Evolutionary conservation across 345 rosid genomes (phyloP).

Genomic region (Bruguiera sexangula): DNA sequence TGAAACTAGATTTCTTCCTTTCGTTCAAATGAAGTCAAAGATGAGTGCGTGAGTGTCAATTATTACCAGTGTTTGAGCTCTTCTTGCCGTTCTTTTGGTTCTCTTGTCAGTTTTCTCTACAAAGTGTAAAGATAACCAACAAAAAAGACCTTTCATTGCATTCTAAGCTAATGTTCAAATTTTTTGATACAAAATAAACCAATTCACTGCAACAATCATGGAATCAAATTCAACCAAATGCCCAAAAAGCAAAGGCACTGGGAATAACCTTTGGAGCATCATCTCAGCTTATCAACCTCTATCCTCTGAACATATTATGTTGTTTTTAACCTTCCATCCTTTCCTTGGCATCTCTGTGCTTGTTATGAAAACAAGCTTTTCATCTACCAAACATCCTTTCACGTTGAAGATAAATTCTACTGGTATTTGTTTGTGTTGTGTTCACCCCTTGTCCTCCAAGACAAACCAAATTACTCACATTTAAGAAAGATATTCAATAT

Average conservation of each 20-base stretch:
- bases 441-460: conserved; percentile 79
- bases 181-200: no score
- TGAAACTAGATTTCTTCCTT: background rate
- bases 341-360: conserved; percentile 80
- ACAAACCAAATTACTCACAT: conserved; percentile 17
- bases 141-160: background rate
- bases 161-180: no score
- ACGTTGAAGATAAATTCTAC: conserved; percentile 95
- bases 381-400: conserved; percentile 94
- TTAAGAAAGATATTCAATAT: conserved; percentile 8
- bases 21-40: background rate
- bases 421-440: conserved; percentile 91
- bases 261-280: conserved; percentile 81
- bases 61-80: conserved; percentile 43
- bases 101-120: conserved; percentile 96
- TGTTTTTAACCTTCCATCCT: conserved; percentile 92
- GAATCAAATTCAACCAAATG: background rate
- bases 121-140: conserved; percentile 17
- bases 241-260: background rate
- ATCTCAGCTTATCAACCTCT: conserved; percentile 94
- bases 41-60: conserved; percentile 9
- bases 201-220: background rate
- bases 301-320: conserved; percentile 89
- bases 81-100: conserved; percentile 84
- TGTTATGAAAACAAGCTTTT: conserved; percentile 94